Evolutionary conservation across 225 moss, liverwort and hornwort species (phyloP).

Genomic region (Pleurozium schreberi): DNA sequence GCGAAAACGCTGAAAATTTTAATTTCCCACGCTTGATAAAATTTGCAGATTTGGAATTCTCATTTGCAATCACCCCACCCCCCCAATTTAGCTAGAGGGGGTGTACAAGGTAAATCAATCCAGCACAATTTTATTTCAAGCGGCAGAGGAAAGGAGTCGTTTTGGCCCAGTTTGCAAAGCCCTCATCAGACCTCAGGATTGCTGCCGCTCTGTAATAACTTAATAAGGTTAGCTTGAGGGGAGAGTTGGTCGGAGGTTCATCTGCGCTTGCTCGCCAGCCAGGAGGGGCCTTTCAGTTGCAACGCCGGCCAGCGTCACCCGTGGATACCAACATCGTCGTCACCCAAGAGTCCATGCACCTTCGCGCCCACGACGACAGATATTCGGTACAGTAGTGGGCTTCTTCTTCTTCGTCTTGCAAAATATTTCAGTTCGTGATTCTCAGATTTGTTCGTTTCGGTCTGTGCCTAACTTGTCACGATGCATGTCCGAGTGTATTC

Average conservation of each 20-base stretch:
- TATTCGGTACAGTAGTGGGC: not conserved
- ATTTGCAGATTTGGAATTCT: no score
- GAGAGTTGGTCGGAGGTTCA: not conserved
- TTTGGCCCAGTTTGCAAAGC: not conserved
- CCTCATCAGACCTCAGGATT: not conserved
- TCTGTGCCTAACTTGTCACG: not conserved
- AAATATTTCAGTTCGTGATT: not conserved
- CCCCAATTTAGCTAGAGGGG: no score
- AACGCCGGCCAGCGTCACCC: not conserved
- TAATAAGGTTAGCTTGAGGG: no score
- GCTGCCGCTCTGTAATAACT: no score
- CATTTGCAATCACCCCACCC: no score
- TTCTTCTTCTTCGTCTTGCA: not conserved
- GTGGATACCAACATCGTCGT: not conserved
- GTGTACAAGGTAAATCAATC: no score
- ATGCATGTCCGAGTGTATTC: not conserved
- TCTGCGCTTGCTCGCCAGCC: not conserved
- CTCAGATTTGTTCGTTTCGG: not conserved
- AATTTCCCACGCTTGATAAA: no score
- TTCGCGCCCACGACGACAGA: not conserved
- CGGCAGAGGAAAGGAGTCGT: no score
- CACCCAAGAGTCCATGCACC: not conserved
- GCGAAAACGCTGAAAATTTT: no score
- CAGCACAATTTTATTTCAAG: no score
- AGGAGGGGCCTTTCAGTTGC: not conserved